Conservation (phyloP, 2,329 filamentous ascomycete genomes). For the Cordyceps cicadae region DNA sequence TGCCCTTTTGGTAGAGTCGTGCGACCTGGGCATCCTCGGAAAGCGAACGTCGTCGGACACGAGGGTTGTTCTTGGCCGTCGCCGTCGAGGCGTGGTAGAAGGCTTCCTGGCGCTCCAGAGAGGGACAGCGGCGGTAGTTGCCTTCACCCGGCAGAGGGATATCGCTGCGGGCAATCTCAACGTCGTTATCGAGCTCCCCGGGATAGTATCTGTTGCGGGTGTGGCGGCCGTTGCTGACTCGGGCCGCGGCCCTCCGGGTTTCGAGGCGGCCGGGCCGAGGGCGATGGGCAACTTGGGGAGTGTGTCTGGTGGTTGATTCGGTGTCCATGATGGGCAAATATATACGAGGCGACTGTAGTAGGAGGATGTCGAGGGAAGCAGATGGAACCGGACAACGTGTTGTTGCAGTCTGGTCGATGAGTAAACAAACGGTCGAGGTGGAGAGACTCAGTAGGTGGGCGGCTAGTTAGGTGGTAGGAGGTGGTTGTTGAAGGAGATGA, state of each 20-base stretch:
- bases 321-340: conserved; percentile 2
- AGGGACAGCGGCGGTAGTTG: conserved; percentile 28
- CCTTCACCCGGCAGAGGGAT: conserved; percentile 31
- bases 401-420: not conserved
- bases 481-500: not conserved
- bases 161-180: conserved; percentile 27
- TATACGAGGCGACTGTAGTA: not conserved
- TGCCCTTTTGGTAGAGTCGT: conserved; percentile 35
- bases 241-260: not conserved
- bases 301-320: not conserved
- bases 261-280: not conserved
- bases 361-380: not conserved
- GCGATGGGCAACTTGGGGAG: not conserved
- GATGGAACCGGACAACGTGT: not conserved
- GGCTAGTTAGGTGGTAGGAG: not conserved
- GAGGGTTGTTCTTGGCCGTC: conserved; percentile 27
- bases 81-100: conserved; percentile 34
- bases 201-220: not conserved
- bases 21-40: conserved; percentile 29
- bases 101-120: conserved; percentile 38
- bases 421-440: not conserved
- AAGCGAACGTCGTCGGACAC: conserved; percentile 17
- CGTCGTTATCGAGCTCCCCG: conserved; percentile 20
- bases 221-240: not conserved
- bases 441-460: not conserved